phyloP scores from a whole-genome alignment of 2,329 filamentous ascomycete genomes.

The Ophiocordyceps unilateralis region DNA sequence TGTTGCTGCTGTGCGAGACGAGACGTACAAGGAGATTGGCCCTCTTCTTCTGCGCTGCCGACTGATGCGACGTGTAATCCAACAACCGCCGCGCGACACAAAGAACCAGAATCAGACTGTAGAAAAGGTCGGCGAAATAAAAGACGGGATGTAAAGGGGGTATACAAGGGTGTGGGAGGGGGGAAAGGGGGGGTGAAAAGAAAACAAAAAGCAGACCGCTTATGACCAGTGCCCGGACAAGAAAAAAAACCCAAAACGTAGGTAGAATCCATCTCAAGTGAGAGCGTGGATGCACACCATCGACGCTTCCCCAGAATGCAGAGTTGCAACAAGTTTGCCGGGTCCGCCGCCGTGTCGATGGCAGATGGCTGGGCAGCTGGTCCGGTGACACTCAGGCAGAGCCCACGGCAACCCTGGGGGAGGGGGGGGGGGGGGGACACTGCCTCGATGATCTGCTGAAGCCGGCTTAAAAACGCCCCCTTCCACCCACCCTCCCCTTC shows the following conservation, averaged over 20 bases:
- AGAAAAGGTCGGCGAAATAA: background rate
- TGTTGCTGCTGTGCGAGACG: no score
- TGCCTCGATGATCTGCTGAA: background rate
- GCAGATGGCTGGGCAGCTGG: no score
- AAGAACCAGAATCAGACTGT: background rate
- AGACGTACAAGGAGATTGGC: no score
- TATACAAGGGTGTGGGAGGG: background rate
- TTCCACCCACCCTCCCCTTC: background rate
- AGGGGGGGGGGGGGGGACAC: no score
- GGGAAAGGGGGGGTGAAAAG: background rate
- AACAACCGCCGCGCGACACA: background rate
- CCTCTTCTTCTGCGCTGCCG: no score
- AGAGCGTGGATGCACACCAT: background rate
- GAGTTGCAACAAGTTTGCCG: no score
- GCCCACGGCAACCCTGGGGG: no score
- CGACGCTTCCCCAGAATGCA: background rate
- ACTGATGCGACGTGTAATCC: no score
- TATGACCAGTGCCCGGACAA: background rate
- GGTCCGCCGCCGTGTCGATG: no score
- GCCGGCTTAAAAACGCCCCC: background rate
- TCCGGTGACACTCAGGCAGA: no score
- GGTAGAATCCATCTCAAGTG: slow-evolving; percentile 7
- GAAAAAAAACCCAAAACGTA: slow-evolving; percentile 2
- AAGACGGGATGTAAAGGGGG: no score
- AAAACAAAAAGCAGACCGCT: background rate